A percentile compares a stretch with the other conserved stretches of the same genome.
These are phyloP conservation scores for Escovopsis weberi DNA, from an alignment of 2,329 filamentous ascomycete species.

Conservation along the genomic window DNA sequence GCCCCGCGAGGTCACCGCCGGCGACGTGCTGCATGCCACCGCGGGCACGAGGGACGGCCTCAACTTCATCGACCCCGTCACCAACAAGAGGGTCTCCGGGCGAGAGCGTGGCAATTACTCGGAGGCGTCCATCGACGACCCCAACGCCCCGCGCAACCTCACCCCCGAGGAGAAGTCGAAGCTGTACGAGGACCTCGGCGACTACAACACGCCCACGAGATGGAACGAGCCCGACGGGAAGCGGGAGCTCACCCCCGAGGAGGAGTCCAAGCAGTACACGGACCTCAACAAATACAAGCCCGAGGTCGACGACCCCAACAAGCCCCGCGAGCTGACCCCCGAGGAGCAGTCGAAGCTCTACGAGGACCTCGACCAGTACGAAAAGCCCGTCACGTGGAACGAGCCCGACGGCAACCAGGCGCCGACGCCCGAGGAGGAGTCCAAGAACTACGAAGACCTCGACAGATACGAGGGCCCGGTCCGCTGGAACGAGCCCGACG, in stretches of 20 bases:
- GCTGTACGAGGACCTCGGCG: slow-evolving; percentile 22
- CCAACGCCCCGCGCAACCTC: slow-evolving; percentile 16
- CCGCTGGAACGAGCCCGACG: slow-evolving; percentile 18
- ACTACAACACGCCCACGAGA: slow-evolving; percentile 15
- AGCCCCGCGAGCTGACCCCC: slow-evolving; percentile 12
- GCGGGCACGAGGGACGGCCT: slow-evolving; percentile 6
- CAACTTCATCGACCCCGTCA: slow-evolving; percentile 39
- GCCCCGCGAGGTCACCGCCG: slow-evolving; percentile 9
- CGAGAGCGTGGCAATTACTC: slow-evolving; percentile 18
- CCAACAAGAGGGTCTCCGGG: slow-evolving; percentile 34
- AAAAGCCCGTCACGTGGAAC: slow-evolving; percentile 19
- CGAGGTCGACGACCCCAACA: slow-evolving; percentile 15
- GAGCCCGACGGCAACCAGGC: slow-evolving; percentile 19
- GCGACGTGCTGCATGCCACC: slow-evolving; percentile 13
- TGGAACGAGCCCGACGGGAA: slow-evolving; percentile 17
- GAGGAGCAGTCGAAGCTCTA: slow-evolving; percentile 23
- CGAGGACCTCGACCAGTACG: slow-evolving; percentile 24
- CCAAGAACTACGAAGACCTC: slow-evolving; percentile 23
- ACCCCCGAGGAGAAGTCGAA: slow-evolving; percentile 25
- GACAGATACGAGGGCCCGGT: slow-evolving; percentile 16
- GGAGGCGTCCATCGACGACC: slow-evolving; percentile 21
- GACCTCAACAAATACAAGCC: slow-evolving; percentile 21
- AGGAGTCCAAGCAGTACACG: slow-evolving; percentile 17
- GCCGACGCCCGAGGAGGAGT: slow-evolving; percentile 18
- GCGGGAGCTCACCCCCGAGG: slow-evolving; percentile 13